These are phyloP conservation scores for Echium plantagineum DNA, from an alignment of 257 asterid species.

Conservation along the genomic window DNA sequence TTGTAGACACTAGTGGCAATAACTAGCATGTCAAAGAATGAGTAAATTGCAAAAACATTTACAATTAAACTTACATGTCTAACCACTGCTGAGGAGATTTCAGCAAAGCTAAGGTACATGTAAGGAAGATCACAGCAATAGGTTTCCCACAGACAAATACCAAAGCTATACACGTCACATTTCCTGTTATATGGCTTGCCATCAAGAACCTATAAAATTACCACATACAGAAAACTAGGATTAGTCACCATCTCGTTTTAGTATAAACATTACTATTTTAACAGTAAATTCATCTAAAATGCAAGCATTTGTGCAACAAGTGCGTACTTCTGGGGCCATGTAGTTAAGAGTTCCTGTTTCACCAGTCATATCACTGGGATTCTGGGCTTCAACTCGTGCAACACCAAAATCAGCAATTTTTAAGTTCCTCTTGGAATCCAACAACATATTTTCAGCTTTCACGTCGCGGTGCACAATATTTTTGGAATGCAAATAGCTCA, in stretches of 20 bases:
- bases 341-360: constrained; percentile 14
- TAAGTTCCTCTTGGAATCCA: background rate
- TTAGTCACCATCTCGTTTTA: too few species aligned
- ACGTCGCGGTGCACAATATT: constrained; percentile 14
- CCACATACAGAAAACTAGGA: background rate
- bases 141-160: constrained; percentile 8
- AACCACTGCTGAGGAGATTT: constrained; percentile 7
- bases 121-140: constrained; percentile 1
- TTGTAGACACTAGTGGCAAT: too few species aligned
- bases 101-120: constrained; percentile 4
- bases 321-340: constrained; percentile 14
- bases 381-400: constrained; percentile 16
- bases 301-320: background rate
- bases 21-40: background rate
- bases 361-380: constrained; percentile 14
- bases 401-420: constrained; percentile 14
- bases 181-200: constrained; percentile 6
- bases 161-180: constrained; percentile 5
- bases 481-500: constrained; percentile 12
- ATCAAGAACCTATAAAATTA: background rate
- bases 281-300: too few species aligned
- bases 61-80: background rate
- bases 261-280: too few species aligned
- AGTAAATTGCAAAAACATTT: background rate
- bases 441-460: constrained; percentile 14